Evolutionary conservation across 306 rosid species (phyloP).

Genomic region (Prunus fruticosa): DNA sequence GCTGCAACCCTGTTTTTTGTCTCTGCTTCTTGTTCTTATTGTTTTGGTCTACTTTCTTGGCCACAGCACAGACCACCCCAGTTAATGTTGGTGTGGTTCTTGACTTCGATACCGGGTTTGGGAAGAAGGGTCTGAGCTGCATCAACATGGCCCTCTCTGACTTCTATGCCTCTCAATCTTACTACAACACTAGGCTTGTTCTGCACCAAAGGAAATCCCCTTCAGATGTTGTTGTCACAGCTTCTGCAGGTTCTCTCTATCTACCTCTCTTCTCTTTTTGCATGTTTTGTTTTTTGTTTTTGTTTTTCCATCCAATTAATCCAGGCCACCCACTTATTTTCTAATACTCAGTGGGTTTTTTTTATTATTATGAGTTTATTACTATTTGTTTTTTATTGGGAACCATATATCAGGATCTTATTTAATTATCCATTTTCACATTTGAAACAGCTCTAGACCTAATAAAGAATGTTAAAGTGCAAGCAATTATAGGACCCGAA

Average conservation of each 20-base stretch:
- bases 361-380: too few species aligned
- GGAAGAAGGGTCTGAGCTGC: slow-evolving; percentile 33
- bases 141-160: slow-evolving; percentile 36
- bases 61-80: slow-evolving; percentile 6
- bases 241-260: slow-evolving; percentile 8
- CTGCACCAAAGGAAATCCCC: slow-evolving; percentile 17
- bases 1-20: not conserved
- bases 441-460: slow-evolving; percentile 17
- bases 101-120: slow-evolving; percentile 4
- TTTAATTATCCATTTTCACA: not conserved
- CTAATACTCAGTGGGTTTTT: not conserved
- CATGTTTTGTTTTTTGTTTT: not conserved
- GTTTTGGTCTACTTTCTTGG: not conserved
- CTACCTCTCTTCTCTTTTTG: not conserved
- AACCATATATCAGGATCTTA: not conserved
- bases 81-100: slow-evolving; percentile 34
- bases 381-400: too few species aligned
- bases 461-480: slow-evolving; percentile 19
- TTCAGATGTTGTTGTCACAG: not conserved
- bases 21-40: not conserved
- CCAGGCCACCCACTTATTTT: not conserved
- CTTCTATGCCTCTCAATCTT: slow-evolving; percentile 17
- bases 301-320: not conserved
- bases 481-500: slow-evolving; percentile 43
- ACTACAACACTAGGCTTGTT: slow-evolving; percentile 25